Percentiles rank a stretch among this genome's conserved stretches.
Conservation (phyloP, 202 grass and related monocot species). For the Hordeum pubiflorum region DNA sequence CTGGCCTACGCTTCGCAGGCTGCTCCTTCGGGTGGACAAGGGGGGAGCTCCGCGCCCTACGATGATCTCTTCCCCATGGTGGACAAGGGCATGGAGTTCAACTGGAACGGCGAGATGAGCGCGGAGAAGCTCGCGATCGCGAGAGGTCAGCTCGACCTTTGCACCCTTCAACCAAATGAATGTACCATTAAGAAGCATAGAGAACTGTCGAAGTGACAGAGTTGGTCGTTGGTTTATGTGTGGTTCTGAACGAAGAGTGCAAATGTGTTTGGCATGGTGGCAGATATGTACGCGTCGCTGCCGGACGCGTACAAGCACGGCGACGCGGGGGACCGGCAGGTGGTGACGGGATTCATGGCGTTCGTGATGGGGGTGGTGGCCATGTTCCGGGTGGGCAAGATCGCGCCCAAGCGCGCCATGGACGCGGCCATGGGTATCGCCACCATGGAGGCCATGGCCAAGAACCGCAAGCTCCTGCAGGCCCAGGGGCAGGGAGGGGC, state of each 20-base stretch:
- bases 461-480: slow-evolving; percentile 39
- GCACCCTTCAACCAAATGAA: not conserved
- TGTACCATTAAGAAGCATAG: not conserved
- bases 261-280: not conserved
- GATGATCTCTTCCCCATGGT: slow-evolving; percentile 28
- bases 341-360: slow-evolving; percentile 76
- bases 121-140: slow-evolving; percentile 48
- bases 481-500: slow-evolving; percentile 15
- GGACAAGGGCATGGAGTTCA: slow-evolving; percentile 51
- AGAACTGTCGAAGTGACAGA: too few species aligned
- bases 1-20: not conserved
- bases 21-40: slow-evolving; percentile 11
- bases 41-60: not conserved
- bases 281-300: slow-evolving; percentile 47
- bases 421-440: slow-evolving; percentile 43
- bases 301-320: slow-evolving; percentile 57
- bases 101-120: slow-evolving; percentile 46
- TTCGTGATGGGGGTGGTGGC: slow-evolving; percentile 87
- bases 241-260: not conserved
- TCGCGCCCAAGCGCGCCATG: slow-evolving; percentile 51
- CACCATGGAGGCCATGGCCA: slow-evolving; percentile 42
- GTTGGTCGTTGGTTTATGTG: not conserved
- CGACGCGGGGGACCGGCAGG: slow-evolving; percentile 38
- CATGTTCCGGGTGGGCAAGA: slow-evolving; percentile 65
- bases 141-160: slow-evolving; percentile 31